These are phyloP conservation scores for Pulicaria dysenterica DNA, from an alignment of 129 eudicot species.

Conservation along the genomic window DNA sequence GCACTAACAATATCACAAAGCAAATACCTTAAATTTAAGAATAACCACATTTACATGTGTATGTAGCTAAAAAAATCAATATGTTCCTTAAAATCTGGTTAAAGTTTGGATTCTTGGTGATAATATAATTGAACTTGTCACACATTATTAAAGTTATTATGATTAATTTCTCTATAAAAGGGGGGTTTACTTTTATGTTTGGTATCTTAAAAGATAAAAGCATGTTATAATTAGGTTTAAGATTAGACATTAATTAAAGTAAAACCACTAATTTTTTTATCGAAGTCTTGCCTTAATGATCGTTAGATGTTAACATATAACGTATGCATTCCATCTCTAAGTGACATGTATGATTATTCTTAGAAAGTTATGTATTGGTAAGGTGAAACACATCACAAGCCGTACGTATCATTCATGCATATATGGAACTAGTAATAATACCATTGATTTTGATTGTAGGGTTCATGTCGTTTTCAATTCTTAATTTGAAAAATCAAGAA, in stretches of 20 bases:
- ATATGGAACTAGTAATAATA: background rate
- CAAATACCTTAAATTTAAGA: too few species aligned
- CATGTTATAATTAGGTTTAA: background rate
- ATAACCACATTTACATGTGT: too few species aligned
- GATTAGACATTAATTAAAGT: slow-evolving; percentile 7
- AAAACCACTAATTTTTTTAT: background rate
- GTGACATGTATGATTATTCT: background rate
- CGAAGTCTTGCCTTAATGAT: background rate
- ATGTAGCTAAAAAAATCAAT: too few species aligned
- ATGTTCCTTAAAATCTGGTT: too few species aligned
- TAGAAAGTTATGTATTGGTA: slow-evolving; percentile 13
- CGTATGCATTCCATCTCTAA: background rate
- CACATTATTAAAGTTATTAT: too few species aligned
- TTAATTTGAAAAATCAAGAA: background rate
- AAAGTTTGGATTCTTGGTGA: too few species aligned
- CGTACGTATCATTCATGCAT: background rate
- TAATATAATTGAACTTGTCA: too few species aligned
- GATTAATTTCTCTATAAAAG: background rate
- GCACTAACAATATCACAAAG: too few species aligned
- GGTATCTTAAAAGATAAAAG: slow-evolving; percentile 23
- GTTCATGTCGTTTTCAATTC: slow-evolving; percentile 2
- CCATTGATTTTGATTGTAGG: background rate
- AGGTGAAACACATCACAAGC: slow-evolving; percentile 20
- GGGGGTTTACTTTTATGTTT: background rate
- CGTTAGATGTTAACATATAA: slow-evolving; percentile 8